Conservation (phyloP, 2,329 filamentous ascomycete genomes). For the Xylariales sp. region DNA sequence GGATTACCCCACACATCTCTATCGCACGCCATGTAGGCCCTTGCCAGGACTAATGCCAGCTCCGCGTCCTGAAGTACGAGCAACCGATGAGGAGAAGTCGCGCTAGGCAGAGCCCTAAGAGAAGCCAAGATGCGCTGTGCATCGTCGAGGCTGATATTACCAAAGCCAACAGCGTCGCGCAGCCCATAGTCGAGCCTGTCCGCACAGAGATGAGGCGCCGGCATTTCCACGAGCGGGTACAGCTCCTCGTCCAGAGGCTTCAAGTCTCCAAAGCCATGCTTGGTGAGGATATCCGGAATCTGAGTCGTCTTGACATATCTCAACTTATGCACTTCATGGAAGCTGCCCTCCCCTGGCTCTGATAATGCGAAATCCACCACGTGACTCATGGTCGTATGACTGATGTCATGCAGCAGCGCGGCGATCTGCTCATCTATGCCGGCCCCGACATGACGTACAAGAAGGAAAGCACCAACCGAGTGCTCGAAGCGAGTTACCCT, state of each 20-base stretch:
- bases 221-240: constrained; percentile 32
- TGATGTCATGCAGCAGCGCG: constrained; percentile 34
- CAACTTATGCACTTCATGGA: constrained; percentile 34
- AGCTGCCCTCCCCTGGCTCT: constrained; percentile 31
- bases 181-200: constrained; percentile 35
- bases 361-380: constrained; percentile 34
- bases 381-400: constrained; percentile 35
- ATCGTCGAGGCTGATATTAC: constrained; percentile 25
- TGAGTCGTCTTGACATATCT: constrained; percentile 28
- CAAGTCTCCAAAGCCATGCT: constrained; percentile 24
- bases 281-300: constrained; percentile 28
- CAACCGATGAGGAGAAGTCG: constrained; percentile 20
- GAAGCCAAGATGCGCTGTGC: constrained; percentile 21
- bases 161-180: constrained; percentile 29
- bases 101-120: constrained; percentile 25
- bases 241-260: constrained; percentile 31
- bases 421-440: constrained; percentile 32
- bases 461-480: constrained; percentile 33
- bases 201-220: constrained; percentile 33
- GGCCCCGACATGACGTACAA: constrained; percentile 31
- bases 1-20: constrained; percentile 32
- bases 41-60: constrained; percentile 26
- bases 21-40: constrained; percentile 29
- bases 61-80: constrained; percentile 26
- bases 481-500: constrained; percentile 33